These are phyloP conservation scores for Ormosia semicastrata DNA, from an alignment of 306 rosid species.

Conservation along the genomic window DNA sequence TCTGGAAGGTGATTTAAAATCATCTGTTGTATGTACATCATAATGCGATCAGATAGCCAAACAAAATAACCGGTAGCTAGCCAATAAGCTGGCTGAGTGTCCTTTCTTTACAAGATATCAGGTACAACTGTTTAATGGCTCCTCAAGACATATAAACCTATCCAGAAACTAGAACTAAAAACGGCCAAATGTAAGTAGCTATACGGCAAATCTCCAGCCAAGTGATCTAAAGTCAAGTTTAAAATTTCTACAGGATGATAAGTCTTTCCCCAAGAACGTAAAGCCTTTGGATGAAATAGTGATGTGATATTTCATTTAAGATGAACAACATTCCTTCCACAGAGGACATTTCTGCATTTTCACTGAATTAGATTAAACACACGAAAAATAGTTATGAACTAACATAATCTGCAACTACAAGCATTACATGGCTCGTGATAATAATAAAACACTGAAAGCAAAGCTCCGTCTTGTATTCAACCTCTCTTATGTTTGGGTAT, in stretches of 20 bases:
- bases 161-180: not conserved
- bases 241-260: conserved; percentile 7
- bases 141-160: conserved; percentile 7
- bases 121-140: conserved; percentile 9
- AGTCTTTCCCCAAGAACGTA: not conserved
- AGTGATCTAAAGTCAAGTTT: not conserved
- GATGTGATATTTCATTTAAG: conserved; percentile 41
- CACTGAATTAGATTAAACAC: not conserved
- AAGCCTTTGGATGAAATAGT: not conserved
- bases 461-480: not conserved
- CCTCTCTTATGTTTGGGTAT: not conserved
- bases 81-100: conserved; percentile 8
- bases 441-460: not conserved
- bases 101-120: conserved; percentile 36
- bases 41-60: not conserved
- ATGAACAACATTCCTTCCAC: conserved; percentile 60
- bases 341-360: conserved; percentile 63
- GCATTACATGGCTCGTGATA: not conserved
- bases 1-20: not conserved
- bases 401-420: not conserved
- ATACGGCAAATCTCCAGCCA: conserved; percentile 21
- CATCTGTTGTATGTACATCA: conserved; percentile 17
- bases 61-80: not conserved
- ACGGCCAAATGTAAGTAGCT: not conserved
- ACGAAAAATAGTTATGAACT: not conserved